Conservation (phyloP, 441 rosid genomes). For the Biscutella laevigata region DNA sequence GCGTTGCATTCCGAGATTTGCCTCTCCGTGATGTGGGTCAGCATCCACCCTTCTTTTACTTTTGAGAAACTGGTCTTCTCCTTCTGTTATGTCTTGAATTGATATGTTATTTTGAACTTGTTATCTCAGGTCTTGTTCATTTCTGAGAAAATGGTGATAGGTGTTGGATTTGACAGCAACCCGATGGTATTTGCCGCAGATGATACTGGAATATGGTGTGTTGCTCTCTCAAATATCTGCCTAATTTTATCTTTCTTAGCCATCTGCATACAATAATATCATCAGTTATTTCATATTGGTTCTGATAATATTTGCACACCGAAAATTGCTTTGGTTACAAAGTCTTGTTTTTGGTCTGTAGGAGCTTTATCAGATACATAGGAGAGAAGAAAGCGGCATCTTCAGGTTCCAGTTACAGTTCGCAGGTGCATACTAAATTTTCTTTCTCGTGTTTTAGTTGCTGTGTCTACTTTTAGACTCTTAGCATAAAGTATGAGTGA, state of each 20-base stretch:
- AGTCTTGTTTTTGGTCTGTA: slow-evolving; percentile 25
- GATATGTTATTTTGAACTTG: slow-evolving; percentile 11
- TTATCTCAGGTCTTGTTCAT: slow-evolving; percentile 67
- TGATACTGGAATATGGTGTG: slow-evolving; percentile 91
- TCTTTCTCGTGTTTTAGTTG: not conserved
- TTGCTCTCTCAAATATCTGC: slow-evolving; percentile 3
- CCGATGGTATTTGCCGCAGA: slow-evolving; percentile 93
- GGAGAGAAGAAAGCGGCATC: slow-evolving; percentile 69
- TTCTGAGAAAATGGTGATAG: slow-evolving; percentile 85
- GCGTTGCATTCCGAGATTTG: slow-evolving; percentile 78
- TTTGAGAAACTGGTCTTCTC: slow-evolving; percentile 25
- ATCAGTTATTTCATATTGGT: not conserved
- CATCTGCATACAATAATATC: not conserved
- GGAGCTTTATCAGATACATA: slow-evolving; percentile 80
- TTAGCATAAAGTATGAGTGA: no score
- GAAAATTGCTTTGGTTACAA: slow-evolving; percentile 9
- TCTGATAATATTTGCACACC: not conserved
- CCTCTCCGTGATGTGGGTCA: slow-evolving; percentile 99
- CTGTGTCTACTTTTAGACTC: no score
- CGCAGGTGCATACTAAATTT: slow-evolving; percentile 47
- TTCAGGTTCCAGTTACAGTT: slow-evolving; percentile 65
- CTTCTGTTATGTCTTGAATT: slow-evolving; percentile 22
- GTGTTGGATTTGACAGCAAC: slow-evolving; percentile 89
- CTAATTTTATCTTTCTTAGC: not conserved
- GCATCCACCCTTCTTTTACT: slow-evolving; percentile 62